phyloP scores from a whole-genome alignment of 176 grass and related monocot genomes.

The Metroxylon sagu region DNA sequence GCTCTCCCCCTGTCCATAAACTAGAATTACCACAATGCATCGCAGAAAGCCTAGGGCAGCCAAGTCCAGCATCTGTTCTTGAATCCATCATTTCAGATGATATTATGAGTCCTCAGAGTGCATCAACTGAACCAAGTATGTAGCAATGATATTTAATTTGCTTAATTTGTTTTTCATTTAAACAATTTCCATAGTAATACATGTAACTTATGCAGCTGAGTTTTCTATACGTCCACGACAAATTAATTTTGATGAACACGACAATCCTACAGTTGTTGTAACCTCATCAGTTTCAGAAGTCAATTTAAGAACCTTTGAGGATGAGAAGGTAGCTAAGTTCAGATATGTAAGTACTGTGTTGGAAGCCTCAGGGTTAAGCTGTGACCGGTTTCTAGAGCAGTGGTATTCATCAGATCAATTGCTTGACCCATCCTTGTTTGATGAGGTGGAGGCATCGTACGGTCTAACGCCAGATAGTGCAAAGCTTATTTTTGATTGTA shows the following conservation, averaged over 20 bases:
- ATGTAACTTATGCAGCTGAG: slow-evolving; percentile 47
- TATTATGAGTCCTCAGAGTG: slow-evolving; percentile 26
- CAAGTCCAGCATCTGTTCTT: slow-evolving; percentile 51
- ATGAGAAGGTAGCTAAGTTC: slow-evolving; percentile 33
- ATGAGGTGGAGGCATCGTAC: slow-evolving; percentile 56
- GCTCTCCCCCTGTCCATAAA: neutral
- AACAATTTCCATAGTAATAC: neutral
- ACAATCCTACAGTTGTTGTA: slow-evolving; percentile 9
- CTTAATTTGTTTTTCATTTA: neutral
- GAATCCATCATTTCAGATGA: slow-evolving; percentile 32
- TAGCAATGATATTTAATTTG: neutral
- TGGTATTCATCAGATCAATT: slow-evolving; percentile 41
- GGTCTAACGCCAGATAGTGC: slow-evolving; percentile 46
- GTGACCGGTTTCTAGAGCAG: slow-evolving; percentile 25
- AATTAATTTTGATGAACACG: slow-evolving; percentile 42
- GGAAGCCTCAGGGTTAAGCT: slow-evolving; percentile 45
- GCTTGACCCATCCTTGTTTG: slow-evolving; percentile 60
- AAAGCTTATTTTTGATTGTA: slow-evolving; percentile 33
- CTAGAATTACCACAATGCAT: slow-evolving; percentile 11
- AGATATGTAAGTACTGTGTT: slow-evolving; percentile 47
- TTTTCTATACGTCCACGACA: slow-evolving; percentile 36
- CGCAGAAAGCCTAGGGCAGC: slow-evolving; percentile 36
- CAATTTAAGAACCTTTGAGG: slow-evolving; percentile 22
- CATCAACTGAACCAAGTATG: slow-evolving; percentile 44
- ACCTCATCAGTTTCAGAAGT: slow-evolving; percentile 16